Evolutionary conservation across 2,329 filamentous ascomycete genomes (phyloP).

Genomic region (Coniella vitis): DNA sequence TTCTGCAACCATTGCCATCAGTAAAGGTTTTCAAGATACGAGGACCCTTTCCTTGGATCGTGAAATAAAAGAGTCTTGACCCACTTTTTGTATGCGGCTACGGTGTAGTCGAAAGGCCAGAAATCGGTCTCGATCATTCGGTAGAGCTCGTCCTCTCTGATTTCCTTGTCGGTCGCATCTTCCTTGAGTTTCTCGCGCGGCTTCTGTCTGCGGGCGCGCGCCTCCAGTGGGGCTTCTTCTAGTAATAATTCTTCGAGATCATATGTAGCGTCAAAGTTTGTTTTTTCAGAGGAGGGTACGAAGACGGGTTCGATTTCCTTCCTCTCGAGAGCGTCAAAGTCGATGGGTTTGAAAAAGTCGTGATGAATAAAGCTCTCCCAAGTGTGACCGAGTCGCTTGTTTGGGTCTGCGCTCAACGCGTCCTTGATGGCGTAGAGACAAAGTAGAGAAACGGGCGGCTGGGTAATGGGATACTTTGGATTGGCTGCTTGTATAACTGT

Average conservation of each 20-base stretch:
- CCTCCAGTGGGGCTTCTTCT: constrained; percentile 92
- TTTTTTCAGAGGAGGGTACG: constrained; percentile 90
- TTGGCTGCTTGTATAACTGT: constrained; percentile 73
- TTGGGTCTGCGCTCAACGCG: constrained; percentile 72
- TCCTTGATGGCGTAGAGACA: constrained; percentile 86
- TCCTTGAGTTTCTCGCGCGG: constrained; percentile 86
- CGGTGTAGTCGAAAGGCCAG: constrained; percentile 90
- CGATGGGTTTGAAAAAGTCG: constrained; percentile 79
- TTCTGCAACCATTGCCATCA: constrained; percentile 18
- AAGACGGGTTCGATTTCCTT: constrained; percentile 92
- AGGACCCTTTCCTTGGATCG: neutral
- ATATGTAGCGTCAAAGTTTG: constrained; percentile 97
- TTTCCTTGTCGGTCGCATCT: constrained; percentile 91
- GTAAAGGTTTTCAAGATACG: too few species aligned
- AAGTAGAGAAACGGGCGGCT: constrained; percentile 78
- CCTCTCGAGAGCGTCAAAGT: constrained; percentile 76
- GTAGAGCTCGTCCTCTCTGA: constrained; percentile 88
- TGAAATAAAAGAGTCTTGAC: constrained; percentile 20
- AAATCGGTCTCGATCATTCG: constrained; percentile 92
- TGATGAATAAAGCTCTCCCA: constrained; percentile 84
- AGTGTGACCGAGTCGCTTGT: constrained; percentile 74
- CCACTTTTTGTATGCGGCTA: constrained; percentile 69
- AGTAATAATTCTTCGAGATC: constrained; percentile 89
- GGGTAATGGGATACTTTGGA: constrained; percentile 86
- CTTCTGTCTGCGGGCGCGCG: constrained; percentile 85